Evolutionary conservation across 441 rosid genomes (phyloP).

Genomic region (Melastoma candidum): DNA sequence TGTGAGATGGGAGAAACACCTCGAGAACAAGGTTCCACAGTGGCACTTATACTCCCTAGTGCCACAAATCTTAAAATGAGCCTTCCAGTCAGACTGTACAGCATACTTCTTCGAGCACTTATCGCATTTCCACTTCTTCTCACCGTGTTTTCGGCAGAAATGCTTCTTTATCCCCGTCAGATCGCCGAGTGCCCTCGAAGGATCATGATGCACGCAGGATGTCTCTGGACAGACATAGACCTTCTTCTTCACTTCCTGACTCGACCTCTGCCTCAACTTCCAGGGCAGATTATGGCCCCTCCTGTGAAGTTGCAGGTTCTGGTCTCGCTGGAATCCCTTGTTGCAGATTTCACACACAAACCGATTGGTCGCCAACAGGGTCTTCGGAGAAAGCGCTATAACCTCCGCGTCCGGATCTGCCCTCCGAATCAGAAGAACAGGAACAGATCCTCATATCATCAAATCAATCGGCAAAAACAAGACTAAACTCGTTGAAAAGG

Average conservation of each 20-base stretch:
- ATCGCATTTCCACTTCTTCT: conserved; percentile 91
- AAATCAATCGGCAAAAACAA: not conserved
- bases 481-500: not conserved
- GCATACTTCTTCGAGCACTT: conserved; percentile 88
- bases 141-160: conserved; percentile 76
- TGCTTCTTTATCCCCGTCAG: conserved; percentile 87
- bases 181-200: conserved; percentile 71
- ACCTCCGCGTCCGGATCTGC: conserved; percentile 90
- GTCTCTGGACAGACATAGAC: conserved; percentile 80
- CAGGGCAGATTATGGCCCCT: conserved; percentile 93
- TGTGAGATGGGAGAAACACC: conserved; percentile 24
- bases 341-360: conserved; percentile 78
- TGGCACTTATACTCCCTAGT: conserved; percentile 82
- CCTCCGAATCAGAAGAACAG: conserved; percentile 2
- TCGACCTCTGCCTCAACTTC: conserved; percentile 68
- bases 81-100: conserved; percentile 90
- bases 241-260: conserved; percentile 50
- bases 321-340: conserved; percentile 88
- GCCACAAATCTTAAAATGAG: conserved; percentile 85
- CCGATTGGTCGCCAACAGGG: conserved; percentile 68
- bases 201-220: conserved; percentile 73
- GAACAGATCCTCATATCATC: not conserved
- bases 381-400: conserved; percentile 65
- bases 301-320: conserved; percentile 76
- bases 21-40: conserved; percentile 81